These are phyloP conservation scores for Malassezia obtusa DNA, from an alignment of 1,284 basidiomycete species.

Conservation along the genomic window DNA sequence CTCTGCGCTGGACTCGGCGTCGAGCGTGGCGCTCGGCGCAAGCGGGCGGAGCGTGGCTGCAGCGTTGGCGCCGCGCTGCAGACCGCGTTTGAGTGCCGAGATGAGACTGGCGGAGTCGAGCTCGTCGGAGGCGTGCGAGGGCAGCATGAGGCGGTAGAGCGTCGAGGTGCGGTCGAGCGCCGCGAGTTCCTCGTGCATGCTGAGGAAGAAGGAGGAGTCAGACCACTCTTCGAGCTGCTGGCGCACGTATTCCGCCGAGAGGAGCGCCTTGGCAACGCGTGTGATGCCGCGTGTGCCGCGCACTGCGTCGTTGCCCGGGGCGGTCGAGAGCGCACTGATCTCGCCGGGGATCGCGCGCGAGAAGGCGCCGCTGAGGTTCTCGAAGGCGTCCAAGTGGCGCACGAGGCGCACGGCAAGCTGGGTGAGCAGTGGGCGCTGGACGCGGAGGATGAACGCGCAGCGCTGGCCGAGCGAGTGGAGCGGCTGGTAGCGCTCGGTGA, in stretches of 20 bases:
- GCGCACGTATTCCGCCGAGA: slow-evolving; percentile 27
- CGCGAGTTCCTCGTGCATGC: slow-evolving; percentile 23
- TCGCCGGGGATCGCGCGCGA: slow-evolving; percentile 80
- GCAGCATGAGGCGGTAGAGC: slow-evolving; percentile 5
- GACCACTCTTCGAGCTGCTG: slow-evolving; percentile 30
- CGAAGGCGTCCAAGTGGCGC: slow-evolving; percentile 81
- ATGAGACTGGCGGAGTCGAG: slow-evolving; percentile 33
- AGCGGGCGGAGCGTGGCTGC: slow-evolving; percentile 10
- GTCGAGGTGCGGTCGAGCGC: background rate
- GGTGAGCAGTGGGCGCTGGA: slow-evolving; percentile 76
- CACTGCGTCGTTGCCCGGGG: slow-evolving; percentile 30
- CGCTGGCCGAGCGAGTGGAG: slow-evolving; percentile 68
- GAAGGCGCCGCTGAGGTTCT: slow-evolving; percentile 70
- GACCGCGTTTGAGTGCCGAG: slow-evolving; percentile 17
- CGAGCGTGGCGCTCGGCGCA: background rate
- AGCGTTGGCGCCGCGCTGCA: slow-evolving; percentile 26
- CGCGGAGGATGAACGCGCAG: slow-evolving; percentile 67
- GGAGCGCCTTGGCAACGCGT: slow-evolving; percentile 34
- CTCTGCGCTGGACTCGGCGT: background rate
- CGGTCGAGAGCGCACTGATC: slow-evolving; percentile 20
- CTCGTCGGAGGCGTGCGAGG: background rate
- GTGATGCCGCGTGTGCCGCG: slow-evolving; percentile 35
- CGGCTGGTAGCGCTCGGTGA: slow-evolving; percentile 72
- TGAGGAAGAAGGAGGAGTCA: slow-evolving; percentile 29
- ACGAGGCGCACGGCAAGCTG: slow-evolving; percentile 67